phyloP scores from a whole-genome alignment of 1,284 basidiomycete species.

The Naganishia sp. region DNA sequence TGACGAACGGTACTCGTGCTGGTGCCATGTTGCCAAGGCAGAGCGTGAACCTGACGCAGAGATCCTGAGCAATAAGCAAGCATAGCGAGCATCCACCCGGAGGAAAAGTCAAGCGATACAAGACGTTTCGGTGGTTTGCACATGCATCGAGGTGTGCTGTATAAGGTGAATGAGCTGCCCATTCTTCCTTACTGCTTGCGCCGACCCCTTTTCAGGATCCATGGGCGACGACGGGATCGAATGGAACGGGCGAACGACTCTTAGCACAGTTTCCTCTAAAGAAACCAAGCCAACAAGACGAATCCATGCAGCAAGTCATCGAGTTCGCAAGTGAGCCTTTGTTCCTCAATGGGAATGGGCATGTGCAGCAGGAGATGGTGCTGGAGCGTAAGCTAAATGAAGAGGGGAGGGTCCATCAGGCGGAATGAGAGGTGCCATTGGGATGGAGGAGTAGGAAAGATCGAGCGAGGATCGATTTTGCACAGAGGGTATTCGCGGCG shows the following conservation, averaged over 20 bases:
- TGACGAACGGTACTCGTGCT: neutral
- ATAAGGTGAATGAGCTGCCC: neutral
- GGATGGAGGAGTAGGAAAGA: too few species aligned
- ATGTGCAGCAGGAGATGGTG: too few species aligned
- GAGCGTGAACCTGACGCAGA: neutral
- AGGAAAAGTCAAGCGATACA: neutral
- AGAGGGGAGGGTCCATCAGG: too few species aligned
- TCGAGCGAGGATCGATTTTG: too few species aligned
- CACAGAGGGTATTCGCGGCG: too few species aligned
- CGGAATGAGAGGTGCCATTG: too few species aligned
- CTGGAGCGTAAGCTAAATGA: too few species aligned
- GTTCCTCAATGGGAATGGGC: too few species aligned
- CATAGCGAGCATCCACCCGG: too few species aligned
- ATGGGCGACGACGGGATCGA: neutral
- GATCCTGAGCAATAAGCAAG: neutral
- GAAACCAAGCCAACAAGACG: neutral
- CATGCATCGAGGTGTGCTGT: neutral
- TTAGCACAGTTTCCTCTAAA: neutral
- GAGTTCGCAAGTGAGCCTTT: too few species aligned
- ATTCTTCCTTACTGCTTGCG: neutral
- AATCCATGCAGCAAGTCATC: too few species aligned
- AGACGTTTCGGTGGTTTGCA: neutral
- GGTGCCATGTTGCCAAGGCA: neutral
- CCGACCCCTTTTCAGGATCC: neutral
- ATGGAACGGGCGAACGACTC: neutral